Base-by-base conservation (phyloP, 495 filamentous ascomycete species). In the Talaromyces thailandensis region DNA sequence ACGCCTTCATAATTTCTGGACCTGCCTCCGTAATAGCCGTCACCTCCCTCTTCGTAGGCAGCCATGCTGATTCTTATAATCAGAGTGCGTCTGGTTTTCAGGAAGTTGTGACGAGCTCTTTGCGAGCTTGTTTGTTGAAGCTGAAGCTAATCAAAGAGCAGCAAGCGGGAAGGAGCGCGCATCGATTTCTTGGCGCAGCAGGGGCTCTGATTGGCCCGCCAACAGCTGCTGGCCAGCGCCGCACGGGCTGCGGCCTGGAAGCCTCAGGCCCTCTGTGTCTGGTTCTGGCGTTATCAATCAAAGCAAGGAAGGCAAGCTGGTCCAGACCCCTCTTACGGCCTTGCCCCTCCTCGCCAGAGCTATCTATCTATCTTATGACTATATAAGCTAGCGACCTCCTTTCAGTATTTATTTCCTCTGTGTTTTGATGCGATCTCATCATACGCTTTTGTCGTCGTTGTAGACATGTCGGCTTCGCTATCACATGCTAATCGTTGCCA, bases 21-120 rank as follows among this genome's bases (percentile, higher is more conserved):
- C 61, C 74, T 68, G 28, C 74, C 75, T 28, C 66, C 63, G 56
- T 67, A 62, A 64, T 68, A 73, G 63, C 65, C 62, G 40, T 79
- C 76, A 18, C 68, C 71, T 8, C 70, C 75, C 65, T 80, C 77
- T 9, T 80, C 77, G 65, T 76, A 77, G 50, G 69, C 76, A 59
- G 76, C 72, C 77, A 80, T 80, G 40, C 21, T 21, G 31, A 31
- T 64, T 61, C 64, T 63, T 40, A 16, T 40, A 16, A 40, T 35
- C 35, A 40, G 14, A 32, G 35, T 3, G 35, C 14, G 35, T 16
- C 35, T 40, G 35, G 1, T 16, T 40, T 40, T 9, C 35, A 8
- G 11, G 14, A 12, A 37, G 9, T 11, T 12, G 35, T 40, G 14
- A 37, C 16, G 35, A 37, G 35, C 35, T 37, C 12, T 37, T 11